Evolutionary conservation across 805 yeast species (phyloP), one percentile per base, ranked within the genome.

Genomic region (Candida ponderosae): DNA sequence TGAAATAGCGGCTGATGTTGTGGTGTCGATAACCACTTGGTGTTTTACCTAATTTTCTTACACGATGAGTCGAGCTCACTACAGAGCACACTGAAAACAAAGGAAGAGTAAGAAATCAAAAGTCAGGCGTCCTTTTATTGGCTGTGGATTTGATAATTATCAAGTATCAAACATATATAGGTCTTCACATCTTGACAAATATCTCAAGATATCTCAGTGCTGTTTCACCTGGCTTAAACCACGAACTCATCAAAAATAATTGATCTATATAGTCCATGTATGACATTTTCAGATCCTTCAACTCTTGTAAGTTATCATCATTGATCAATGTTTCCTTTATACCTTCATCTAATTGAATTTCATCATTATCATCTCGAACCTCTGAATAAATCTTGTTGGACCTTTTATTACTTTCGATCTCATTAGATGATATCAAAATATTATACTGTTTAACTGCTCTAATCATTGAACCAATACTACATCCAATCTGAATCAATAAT

Each of bases 311-410:
- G 14, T 24, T 13, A 24, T 24, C 28, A 24, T 24, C 28, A 24
- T 11, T 24, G 6, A 24, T 24, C 14, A n/a, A 9, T 13, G 28
- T 36, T 35, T 56, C 61, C 13, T 50, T 50, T 4, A 53, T 42
- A 14, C 49, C 43, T 26, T 46, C 53, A 32, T 50, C 52, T 35
- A 56, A 45, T 24, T 53, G 54, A 29, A 46, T 45, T 15, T 53
- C 47, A 21, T 44, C 48, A 13, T 41, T 33, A 14, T 48, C 53
- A 20, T 47, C 52, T 6, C 42, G 49, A 5, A 35, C 37, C 2
- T 37, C 36, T 19, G 40, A 39, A 18, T 36, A 43, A 6, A 27
- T 18, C 16, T 26, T 36, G 5, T 16, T 20, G 13, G 30, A 41
- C 14, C 37, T 33, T 9, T 33, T 21, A 8, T 32, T 31, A 5